These are phyloP conservation scores for Physcia stellaris DNA, from an alignment of 495 filamentous ascomycete genomes.

Conservation along the genomic window DNA sequence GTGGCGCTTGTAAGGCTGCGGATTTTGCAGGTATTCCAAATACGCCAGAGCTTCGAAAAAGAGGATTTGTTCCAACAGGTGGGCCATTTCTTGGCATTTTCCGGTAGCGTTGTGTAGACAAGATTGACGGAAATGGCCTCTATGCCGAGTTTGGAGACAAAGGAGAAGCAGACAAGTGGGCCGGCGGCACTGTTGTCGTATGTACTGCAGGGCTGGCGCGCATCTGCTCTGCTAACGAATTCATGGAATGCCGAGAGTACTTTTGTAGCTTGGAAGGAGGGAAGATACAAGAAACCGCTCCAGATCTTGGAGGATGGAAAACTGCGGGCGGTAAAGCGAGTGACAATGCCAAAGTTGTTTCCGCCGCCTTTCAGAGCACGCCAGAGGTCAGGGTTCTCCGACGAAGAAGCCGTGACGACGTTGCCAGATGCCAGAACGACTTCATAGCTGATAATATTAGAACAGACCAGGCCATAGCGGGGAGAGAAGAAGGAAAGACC, in stretches of 20 bases:
- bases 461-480: slow-evolving; percentile 21
- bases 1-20: slow-evolving; percentile 21
- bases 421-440: slow-evolving; percentile 20
- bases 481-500: slow-evolving; percentile 23
- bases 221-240: too few species aligned
- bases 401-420: slow-evolving; percentile 11
- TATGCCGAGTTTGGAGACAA: slow-evolving; percentile 30
- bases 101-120: slow-evolving; percentile 50
- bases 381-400: slow-evolving; percentile 29
- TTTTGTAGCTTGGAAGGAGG: slow-evolving; percentile 15
- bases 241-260: slow-evolving; percentile 17
- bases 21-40: slow-evolving; percentile 21
- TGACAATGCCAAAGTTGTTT: slow-evolving; percentile 39
- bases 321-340: slow-evolving; percentile 13
- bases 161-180: slow-evolving; percentile 22
- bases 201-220: slow-evolving; percentile 1
- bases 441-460: slow-evolving; percentile 21
- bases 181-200: slow-evolving; percentile 20
- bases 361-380: slow-evolving; percentile 38
- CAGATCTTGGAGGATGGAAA: slow-evolving; percentile 33
- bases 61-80: slow-evolving; percentile 40
- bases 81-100: slow-evolving; percentile 49
- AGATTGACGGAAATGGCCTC: slow-evolving; percentile 56
- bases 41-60: slow-evolving; percentile 18
- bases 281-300: slow-evolving; percentile 25